These are phyloP conservation scores for Ustilago cynodontis DNA, from an alignment of 1,284 basidiomycete species.

Conservation along the genomic window DNA sequence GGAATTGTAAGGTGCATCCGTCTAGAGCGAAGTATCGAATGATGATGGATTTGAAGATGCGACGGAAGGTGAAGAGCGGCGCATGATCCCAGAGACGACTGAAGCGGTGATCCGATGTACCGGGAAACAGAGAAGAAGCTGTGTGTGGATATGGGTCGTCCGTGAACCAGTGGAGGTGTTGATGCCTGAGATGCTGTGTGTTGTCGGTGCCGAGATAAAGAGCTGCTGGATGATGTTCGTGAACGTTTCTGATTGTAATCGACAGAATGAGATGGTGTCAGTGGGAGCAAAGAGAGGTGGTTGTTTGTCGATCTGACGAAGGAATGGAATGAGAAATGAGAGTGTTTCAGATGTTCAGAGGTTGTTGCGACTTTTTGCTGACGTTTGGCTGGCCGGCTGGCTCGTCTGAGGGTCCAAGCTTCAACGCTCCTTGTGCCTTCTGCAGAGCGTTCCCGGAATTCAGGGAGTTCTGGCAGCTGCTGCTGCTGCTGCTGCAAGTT, in stretches of 20 bases:
- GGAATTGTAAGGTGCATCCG: slow-evolving; percentile 1
- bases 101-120: background rate
- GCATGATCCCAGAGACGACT: slow-evolving; percentile 17
- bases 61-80: background rate
- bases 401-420: background rate
- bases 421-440: background rate
- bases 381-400: background rate
- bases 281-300: background rate
- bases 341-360: slow-evolving; percentile 4
- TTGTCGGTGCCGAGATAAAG: background rate
- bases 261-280: slow-evolving; percentile 1
- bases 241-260: background rate
- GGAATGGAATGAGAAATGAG: slow-evolving; percentile 2
- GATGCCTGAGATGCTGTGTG: background rate
- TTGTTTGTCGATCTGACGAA: background rate
- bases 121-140: background rate
- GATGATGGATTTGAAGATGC: background rate
- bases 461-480: background rate
- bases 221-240: background rate
- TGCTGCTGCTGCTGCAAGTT: slow-evolving; percentile 5
- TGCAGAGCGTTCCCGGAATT: background rate
- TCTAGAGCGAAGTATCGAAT: background rate
- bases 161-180: background rate
- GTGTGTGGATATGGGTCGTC: background rate
- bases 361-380: background rate